Percentiles rank a stretch among this genome's conserved stretches.
phyloP scores from a whole-genome alignment of 768 basidiomycete species.

The Amanita muscaria region DNA sequence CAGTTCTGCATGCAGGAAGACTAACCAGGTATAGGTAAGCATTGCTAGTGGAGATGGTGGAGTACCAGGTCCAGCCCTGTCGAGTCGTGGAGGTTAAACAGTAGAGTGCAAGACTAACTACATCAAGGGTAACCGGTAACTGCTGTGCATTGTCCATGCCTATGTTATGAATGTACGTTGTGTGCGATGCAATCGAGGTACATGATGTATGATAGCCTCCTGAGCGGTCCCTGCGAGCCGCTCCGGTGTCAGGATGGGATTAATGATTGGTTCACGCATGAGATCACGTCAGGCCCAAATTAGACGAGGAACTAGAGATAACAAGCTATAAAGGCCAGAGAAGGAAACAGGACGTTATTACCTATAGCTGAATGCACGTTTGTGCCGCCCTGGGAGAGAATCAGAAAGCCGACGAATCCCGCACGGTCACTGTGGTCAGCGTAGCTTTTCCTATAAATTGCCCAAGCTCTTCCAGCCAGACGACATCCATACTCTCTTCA shows the following conservation, averaged over 20 bases:
- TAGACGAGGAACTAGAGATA: background rate
- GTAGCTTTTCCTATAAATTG: conserved; percentile 15
- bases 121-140: too few relatives aligned
- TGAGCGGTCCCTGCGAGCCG: background rate
- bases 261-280: background rate
- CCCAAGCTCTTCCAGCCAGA: conserved; percentile 11
- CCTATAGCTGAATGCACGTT: conserved; percentile 3
- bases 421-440: conserved; percentile 5
- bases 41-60: too few relatives aligned
- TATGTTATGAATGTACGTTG: too few relatives aligned
- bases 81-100: too few relatives aligned
- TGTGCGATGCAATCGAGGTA: too few relatives aligned
- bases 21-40: too few relatives aligned
- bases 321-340: background rate
- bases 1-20: too few relatives aligned
- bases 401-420: conserved; percentile 1
- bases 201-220: conserved; percentile 1
- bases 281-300: background rate
- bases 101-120: too few relatives aligned
- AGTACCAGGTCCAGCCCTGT: too few relatives aligned
- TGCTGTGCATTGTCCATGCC: too few relatives aligned
- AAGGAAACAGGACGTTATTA: background rate
- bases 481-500: conserved; percentile 7
- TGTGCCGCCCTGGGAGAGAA: conserved; percentile 6
- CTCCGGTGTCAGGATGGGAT: background rate